Base-by-base conservation (phyloP, 176 grass and related monocot genomes). In the Eleusine indica region DNA sequence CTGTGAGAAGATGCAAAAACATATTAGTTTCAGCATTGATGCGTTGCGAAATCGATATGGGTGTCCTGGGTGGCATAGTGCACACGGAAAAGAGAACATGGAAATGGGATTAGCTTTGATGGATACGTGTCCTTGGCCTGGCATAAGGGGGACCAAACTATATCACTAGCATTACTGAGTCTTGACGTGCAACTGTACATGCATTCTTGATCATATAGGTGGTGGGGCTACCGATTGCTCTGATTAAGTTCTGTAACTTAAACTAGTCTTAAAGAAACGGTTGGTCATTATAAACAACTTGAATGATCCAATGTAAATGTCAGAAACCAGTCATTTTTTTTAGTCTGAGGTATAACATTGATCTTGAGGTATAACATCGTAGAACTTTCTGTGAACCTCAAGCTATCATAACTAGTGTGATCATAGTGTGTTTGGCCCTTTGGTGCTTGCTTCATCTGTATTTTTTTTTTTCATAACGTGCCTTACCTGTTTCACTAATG, bases 281-380 rank as follows among this genome's bases (percentile, higher is more conserved):
- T 15, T 9, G 28, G 14, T 66, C 19, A 30, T 75, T 86, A 78
- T 21, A 12, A 53, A 82, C 73, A 72, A 47, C 56, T 72, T 82
- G 46, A 73, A 86, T 30, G 73, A 30, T 51, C 29, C 58, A 83
- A 83, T 78, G 68, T 82, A 63, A 29, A 71, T 77, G 54, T 75
- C 57, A 62, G 77, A 71, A 78, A 86, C 77, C 60, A 76, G 46
- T 40, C 83, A 66, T 29, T 66, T 72, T 2, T 60, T 52, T 9
- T 39, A 81, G 67, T 38, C 15, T 7, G 25, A 71, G 18, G 40
- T 49, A 70, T 73, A 43, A 70, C 37, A 71, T 30, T 68, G 73
- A 58, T 56, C 5, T 11, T 47, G 32, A 35, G 32, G 32, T 35
- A 35, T 35, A 35, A 35, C 32, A 35, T 35, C 2, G 32, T 35